Percentiles rank a stretch among this genome's conserved stretches.
Conservation (phyloP, 495 filamentous ascomycete species). For the Chaetomium cochliodes region DNA sequence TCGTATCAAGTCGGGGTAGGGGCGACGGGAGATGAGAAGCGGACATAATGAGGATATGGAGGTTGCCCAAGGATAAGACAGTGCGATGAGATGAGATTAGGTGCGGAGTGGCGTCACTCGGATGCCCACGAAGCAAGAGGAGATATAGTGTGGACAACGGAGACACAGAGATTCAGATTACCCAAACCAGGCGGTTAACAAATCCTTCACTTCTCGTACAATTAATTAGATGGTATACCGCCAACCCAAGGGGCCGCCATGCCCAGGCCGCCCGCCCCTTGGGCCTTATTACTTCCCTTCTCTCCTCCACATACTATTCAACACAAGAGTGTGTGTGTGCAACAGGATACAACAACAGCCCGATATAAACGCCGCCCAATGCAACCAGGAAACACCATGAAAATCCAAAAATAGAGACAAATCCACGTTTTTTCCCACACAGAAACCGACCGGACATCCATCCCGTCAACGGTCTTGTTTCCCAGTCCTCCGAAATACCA, state of each 20-base stretch:
- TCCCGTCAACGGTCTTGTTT: slow-evolving; percentile 12
- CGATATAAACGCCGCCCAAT: slow-evolving; percentile 25
- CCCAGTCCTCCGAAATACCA: slow-evolving; percentile 5
- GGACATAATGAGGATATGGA: too few species aligned
- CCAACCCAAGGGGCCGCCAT: background rate
- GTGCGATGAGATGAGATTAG: too few species aligned
- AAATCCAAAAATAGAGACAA: slow-evolving; percentile 2
- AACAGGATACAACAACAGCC: background rate
- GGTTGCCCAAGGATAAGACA: too few species aligned
- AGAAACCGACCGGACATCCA: slow-evolving; percentile 6
- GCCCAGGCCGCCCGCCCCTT: background rate
- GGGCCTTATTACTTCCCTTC: background rate
- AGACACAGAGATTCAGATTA: background rate
- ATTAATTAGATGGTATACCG: background rate
- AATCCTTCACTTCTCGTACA: slow-evolving; percentile 6
- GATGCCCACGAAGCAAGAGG: background rate
- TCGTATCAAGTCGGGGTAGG: too few species aligned
- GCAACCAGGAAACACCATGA: slow-evolving; percentile 17
- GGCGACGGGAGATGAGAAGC: too few species aligned
- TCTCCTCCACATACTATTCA: background rate
- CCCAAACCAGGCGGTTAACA: background rate
- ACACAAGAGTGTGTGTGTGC: background rate
- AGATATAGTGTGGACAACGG: background rate
- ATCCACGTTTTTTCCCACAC: slow-evolving; percentile 14
- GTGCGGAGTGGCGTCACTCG: background rate